Base-by-base conservation (phyloP, 2,329 filamentous ascomycete species). In the Calonectria honghensis region DNA sequence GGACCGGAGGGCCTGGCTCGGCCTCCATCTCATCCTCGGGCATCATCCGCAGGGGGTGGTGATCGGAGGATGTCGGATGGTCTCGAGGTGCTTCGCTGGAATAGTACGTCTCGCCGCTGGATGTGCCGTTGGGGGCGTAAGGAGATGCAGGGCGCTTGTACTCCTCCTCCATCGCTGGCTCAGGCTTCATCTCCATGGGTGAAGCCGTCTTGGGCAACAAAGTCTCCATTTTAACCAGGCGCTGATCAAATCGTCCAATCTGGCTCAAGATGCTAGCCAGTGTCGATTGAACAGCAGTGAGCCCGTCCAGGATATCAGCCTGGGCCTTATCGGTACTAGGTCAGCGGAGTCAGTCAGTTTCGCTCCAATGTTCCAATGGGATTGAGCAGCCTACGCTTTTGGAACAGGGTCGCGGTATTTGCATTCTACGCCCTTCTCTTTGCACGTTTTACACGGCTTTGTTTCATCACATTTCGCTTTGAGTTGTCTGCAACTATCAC, bases 401-500 rank as follows among this genome's bases (percentile, higher is more conserved):
- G 95, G 95, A 29, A 95, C 94, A 7, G 97, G 94, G 82, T 98
- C 96, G 78, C 96, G 93, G 84, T 98, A 98, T 84, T 95, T 93
- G 87, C 95, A 99, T 68, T 93, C 90, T 39, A 95, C 90, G 78
- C 91, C 93, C 83, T 97, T 97, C 79, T 98, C 96, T 80, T 94
- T 94, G 84, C 97, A 99, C 80, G 93, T 95, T 82, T 95, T 96
- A 80, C 94, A 94, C 2, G 94, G 96, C 78, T 94, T 93, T 14
- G 93, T 93, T 87, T 98, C 96, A 80, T 98, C 95, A 83, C 96
- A 98, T 85, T 98, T 98, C 18, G 95, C 95, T 85, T 98, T 98
- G 50, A 96, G 90, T 75, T 94, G 91, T 73, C 96, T 93, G 85
- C 96, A 98, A 84, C 94, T 95, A 81, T 98, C 96, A 85, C 97